Evolutionary conservation across 495 filamentous ascomycete genomes (phyloP).

Genomic region (Penicillium antarcticum): DNA sequence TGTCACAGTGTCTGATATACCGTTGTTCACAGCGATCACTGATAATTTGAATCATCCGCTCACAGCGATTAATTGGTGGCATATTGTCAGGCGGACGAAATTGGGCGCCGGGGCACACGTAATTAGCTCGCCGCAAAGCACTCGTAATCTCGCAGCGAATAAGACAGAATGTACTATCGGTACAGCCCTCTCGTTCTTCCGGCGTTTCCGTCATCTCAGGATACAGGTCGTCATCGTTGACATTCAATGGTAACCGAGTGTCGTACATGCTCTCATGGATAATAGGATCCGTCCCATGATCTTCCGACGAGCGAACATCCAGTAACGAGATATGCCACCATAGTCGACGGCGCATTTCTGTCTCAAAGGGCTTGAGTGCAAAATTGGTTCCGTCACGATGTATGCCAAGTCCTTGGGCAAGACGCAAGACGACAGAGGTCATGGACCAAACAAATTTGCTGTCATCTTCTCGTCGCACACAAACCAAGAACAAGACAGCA

Average conservation of each 20-base stretch:
- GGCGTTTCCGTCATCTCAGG: constrained; percentile 63
- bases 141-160: constrained; percentile 61
- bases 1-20: constrained; percentile 52
- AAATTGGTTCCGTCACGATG: constrained; percentile 78
- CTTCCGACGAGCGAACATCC: constrained; percentile 75
- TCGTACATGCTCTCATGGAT: constrained; percentile 70
- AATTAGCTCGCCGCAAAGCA: constrained; percentile 39
- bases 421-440: constrained; percentile 68
- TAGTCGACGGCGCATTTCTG: constrained; percentile 77
- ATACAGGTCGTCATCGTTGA: constrained; percentile 75
- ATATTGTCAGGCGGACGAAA: constrained; percentile 15
- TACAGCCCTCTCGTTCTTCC: constrained; percentile 54
- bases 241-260: constrained; percentile 68
- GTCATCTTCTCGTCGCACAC: constrained; percentile 63
- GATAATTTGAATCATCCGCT: constrained; percentile 60
- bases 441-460: constrained; percentile 66
- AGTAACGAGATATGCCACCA: constrained; percentile 82
- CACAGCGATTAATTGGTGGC: constrained; percentile 48
- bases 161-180: constrained; percentile 78
- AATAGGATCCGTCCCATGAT: constrained; percentile 76
- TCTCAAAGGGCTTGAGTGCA: constrained; percentile 69
- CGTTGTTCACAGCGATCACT: constrained; percentile 59
- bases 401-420: constrained; percentile 75
- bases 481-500: constrained; percentile 66
- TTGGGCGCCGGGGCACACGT: constrained; percentile 25